phyloP scores from a whole-genome alignment of 495 filamentous ascomycete genomes.

The Trichoderma erinaceum region DNA sequence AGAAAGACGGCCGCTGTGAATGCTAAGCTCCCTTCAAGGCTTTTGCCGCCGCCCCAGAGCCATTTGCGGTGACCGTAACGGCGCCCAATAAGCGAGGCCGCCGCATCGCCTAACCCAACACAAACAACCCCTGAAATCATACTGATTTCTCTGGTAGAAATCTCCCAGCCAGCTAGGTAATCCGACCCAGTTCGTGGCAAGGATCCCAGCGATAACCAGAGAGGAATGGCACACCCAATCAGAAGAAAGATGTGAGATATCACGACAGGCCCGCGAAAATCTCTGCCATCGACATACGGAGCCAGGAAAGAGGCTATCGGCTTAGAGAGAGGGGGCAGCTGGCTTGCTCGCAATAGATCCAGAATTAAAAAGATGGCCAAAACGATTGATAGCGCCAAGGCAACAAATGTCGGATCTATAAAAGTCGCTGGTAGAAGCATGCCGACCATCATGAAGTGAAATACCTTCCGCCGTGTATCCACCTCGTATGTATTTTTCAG shows the following conservation, averaged over 20 bases:
- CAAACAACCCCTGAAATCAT: constrained; percentile 91
- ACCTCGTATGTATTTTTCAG: constrained; percentile 71
- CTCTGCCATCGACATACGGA: constrained; percentile 90
- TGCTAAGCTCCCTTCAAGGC: constrained; percentile 81
- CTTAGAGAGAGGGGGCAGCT: constrained; percentile 79
- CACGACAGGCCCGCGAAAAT: constrained; percentile 88
- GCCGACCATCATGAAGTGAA: constrained; percentile 95
- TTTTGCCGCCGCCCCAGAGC: constrained; percentile 96
- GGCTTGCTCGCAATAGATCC: constrained; percentile 81
- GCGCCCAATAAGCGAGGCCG: constrained; percentile 87
- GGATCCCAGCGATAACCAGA: constrained; percentile 81
- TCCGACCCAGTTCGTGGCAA: constrained; percentile 46
- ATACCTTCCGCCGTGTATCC: constrained; percentile 96
- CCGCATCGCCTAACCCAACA: constrained; percentile 92
- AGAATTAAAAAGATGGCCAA: constrained; percentile 79
- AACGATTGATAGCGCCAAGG: constrained; percentile 67
- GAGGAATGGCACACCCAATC: constrained; percentile 89
- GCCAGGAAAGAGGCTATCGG: constrained; percentile 79
- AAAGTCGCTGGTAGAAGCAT: constrained; percentile 87
- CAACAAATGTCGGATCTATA: constrained; percentile 76
- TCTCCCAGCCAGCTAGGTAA: constrained; percentile 65
- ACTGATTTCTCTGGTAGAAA: constrained; percentile 61
- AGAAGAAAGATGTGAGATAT: constrained; percentile 94
- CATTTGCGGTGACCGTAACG: constrained; percentile 82
- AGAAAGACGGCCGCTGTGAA: constrained; percentile 73